Evolutionary conservation across 2,329 filamentous ascomycete species (phyloP).

Genomic region (Coniochaeta ligniaria): DNA sequence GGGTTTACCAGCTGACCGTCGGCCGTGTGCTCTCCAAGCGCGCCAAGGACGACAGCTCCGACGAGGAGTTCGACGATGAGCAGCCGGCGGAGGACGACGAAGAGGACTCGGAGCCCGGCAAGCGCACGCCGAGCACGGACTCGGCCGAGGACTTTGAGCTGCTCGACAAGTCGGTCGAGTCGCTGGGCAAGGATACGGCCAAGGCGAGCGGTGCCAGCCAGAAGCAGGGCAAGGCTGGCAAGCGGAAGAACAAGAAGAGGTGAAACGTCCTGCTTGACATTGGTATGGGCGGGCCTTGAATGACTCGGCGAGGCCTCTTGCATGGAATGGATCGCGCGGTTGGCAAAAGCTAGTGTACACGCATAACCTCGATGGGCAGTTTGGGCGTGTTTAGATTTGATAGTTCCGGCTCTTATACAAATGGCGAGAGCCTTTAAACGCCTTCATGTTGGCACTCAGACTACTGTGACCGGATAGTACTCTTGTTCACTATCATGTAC

Average conservation of each 20-base stretch:
- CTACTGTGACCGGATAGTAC: not conserved
- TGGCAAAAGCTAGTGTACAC: not conserved
- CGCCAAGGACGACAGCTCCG: conserved; percentile 20
- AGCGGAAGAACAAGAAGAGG: conserved; percentile 48
- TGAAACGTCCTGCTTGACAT: conserved; percentile 17
- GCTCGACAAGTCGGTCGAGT: conserved; percentile 53
- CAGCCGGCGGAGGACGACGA: conserved; percentile 29
- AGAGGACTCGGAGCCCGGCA: conserved; percentile 40
- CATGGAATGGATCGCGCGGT: not conserved
- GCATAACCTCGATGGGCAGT: not conserved
- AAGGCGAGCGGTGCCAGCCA: conserved; percentile 39
- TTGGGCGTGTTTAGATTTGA: not conserved
- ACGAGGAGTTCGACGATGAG: conserved; percentile 24
- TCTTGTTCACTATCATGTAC: not conserved
- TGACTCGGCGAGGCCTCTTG: not conserved
- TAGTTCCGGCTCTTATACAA: not conserved
- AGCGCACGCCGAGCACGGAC: conserved; percentile 48
- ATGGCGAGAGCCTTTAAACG: not conserved
- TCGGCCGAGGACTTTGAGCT: conserved; percentile 56
- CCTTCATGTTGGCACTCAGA: not conserved
- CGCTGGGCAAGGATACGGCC: conserved; percentile 40
- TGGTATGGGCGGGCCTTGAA: not conserved
- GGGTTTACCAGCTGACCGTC: conserved; percentile 53
- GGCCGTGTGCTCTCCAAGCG: conserved; percentile 39
- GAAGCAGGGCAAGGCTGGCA: conserved; percentile 36